Base-by-base conservation (phyloP, 495 filamentous ascomycete genomes). In the Aspergillus kassunensis region DNA sequence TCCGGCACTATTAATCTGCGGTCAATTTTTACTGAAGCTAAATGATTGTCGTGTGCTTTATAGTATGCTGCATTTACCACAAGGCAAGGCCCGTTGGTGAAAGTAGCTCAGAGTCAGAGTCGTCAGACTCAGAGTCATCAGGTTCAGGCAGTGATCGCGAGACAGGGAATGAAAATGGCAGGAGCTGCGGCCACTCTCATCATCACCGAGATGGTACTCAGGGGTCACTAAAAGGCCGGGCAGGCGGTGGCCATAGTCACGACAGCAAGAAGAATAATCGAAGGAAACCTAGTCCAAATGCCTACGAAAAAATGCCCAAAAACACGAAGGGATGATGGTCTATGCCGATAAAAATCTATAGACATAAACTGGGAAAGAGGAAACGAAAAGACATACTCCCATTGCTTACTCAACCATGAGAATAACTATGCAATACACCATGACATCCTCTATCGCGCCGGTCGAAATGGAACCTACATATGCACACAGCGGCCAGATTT, bases 1-100 rank as follows among this genome's bases (percentile, higher is more conserved):
- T n/a, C n/a, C n/a, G n/a, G n/a, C n/a, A n/a, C n/a, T n/a, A n/a
- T n/a, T n/a, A n/a, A n/a, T n/a, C n/a, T n/a, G n/a, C n/a, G n/a
- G n/a, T n/a, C n/a, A n/a, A n/a, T n/a, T n/a, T n/a, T n/a, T n/a
- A n/a, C 18, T 12, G 2, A 4, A 24, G 19, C 44, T 46, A 30
- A 46, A 10, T 35, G 4, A 12, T 46, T 24, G 27, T 6, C 15
- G n/a, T n/a, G n/a, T 13, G 34, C 19, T 31, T 30, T 29, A 37
- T 58, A 97, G 95, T 97, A 19, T 99, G 93, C 80, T 99, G 93
- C 68, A 97, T 97, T 65, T 99, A 97, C 74, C 91, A 95, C 73
- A 87, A 88, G 53, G 82, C 89, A 2, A 85, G 84, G 45, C 81
- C 78, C 34, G 81, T 91, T 8, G 93, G 86, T 67, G 93, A 97